Evolutionary conservation across 2,329 filamentous ascomycete genomes (phyloP).

Genomic region (Gremmenia infestans): DNA sequence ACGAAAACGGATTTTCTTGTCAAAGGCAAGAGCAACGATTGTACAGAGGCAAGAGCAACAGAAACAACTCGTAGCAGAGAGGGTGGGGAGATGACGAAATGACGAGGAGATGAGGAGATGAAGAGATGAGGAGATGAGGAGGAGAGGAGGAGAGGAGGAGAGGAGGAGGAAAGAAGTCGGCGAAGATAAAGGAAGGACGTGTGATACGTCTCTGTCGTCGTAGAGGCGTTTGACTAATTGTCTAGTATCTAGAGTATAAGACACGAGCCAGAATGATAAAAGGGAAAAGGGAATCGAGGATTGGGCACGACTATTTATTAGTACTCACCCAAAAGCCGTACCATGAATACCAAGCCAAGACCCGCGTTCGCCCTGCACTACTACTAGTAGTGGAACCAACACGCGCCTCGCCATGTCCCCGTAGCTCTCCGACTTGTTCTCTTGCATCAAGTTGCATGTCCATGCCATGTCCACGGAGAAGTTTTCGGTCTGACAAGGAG

Average conservation of each 20-base stretch:
- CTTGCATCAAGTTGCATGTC: not conserved
- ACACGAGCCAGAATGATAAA: not conserved
- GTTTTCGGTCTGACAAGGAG: not conserved
- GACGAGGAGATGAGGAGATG: not conserved
- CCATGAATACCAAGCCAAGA: not conserved
- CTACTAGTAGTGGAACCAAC: slow-evolving; percentile 1
- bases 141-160: not conserved
- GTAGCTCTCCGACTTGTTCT: not conserved
- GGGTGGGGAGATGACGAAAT: not conserved
- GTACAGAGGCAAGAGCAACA: not conserved
- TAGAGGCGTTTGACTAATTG: not conserved
- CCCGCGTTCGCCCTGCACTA: not conserved
- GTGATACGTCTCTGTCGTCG: not conserved
- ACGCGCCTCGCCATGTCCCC: slow-evolving; percentile 4
- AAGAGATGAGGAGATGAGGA: too few species aligned
- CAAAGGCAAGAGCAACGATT: not conserved
- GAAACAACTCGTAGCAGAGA: not conserved
- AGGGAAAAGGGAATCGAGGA: slow-evolving; percentile 12
- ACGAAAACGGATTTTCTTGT: not conserved
- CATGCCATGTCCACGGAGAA: not conserved
- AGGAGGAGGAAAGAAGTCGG: not conserved
- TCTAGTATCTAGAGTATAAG: slow-evolving; percentile 4
- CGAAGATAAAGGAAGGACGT: not conserved
- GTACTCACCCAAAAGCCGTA: not conserved
- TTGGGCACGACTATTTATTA: slow-evolving; percentile 6